Conservation (phyloP, 495 filamentous ascomycete genomes). For the Aspergillus homomorphus region DNA sequence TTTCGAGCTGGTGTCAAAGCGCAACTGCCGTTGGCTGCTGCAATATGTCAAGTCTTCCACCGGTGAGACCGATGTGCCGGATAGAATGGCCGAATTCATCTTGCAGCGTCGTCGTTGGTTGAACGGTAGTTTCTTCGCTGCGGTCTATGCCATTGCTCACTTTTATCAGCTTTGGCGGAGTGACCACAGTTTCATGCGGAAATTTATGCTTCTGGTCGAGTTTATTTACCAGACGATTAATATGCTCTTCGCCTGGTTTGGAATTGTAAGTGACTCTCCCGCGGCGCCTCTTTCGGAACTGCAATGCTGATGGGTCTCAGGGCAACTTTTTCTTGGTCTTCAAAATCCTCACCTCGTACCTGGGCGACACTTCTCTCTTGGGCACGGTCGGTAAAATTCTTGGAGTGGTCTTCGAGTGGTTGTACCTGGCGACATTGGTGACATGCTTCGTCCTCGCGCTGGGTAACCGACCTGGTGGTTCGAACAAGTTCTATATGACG, state of each 20-base stretch:
- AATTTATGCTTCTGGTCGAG: constrained; percentile 85
- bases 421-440: constrained; percentile 86
- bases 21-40: constrained; percentile 94
- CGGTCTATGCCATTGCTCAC: constrained; percentile 90
- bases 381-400: constrained; percentile 73
- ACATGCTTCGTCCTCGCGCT: constrained; percentile 94
- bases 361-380: constrained; percentile 64
- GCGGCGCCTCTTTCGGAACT: not conserved
- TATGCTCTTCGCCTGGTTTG: constrained; percentile 99
- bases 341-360: constrained; percentile 87
- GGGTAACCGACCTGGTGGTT: constrained; percentile 94
- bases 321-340: constrained; percentile 99
- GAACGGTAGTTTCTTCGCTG: constrained; percentile 98
- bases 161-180: constrained; percentile 93
- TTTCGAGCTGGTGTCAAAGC: constrained; percentile 96
- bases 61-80: constrained; percentile 97
- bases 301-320: constrained; percentile 25
- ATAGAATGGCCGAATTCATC: constrained; percentile 91
- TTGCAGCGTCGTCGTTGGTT: constrained; percentile 95
- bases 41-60: constrained; percentile 97
- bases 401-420: constrained; percentile 91
- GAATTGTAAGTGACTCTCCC: constrained; percentile 55
- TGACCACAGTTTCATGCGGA: constrained; percentile 81
- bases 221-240: constrained; percentile 91
- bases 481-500: constrained; percentile 88